Percentiles rank a stretch among this genome's conserved stretches.
Evolutionary conservation across 73 alveolate species (phyloP).

Genomic region (Diophrys sp.): DNA sequence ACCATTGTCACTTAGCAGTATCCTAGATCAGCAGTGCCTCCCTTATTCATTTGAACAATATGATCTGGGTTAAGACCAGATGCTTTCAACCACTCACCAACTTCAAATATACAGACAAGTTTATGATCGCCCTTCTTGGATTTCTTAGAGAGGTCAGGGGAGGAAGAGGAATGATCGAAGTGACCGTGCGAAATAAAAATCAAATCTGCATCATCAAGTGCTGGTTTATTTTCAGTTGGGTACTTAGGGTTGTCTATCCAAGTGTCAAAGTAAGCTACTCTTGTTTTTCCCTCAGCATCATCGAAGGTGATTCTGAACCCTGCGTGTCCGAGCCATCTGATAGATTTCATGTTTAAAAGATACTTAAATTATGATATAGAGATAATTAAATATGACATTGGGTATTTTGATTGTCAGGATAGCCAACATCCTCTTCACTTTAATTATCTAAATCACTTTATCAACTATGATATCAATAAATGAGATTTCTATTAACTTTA

Average conservation of each 20-base stretch:
- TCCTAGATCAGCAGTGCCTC: constrained; percentile 51
- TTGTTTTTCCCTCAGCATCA: constrained; percentile 23
- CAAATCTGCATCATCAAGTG: constrained; percentile 54
- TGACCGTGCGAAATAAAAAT: constrained; percentile 68
- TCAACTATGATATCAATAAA: no score
- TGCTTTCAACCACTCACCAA: constrained; percentile 4
- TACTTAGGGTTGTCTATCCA: constrained; percentile 49
- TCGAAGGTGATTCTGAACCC: constrained; percentile 47
- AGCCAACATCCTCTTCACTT: no score
- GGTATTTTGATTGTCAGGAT: no score
- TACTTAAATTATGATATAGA: no score
- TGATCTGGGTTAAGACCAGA: constrained; percentile 23
- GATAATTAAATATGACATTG: no score
- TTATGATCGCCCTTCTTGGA: constrained; percentile 34
- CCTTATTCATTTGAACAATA: constrained; percentile 54
- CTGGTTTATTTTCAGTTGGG: constrained; percentile 40
- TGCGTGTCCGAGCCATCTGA: constrained; percentile 64
- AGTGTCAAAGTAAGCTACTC: constrained; percentile 47
- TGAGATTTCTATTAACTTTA: no score
- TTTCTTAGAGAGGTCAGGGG: constrained; percentile 40
- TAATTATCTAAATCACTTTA: no score
- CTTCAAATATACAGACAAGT: constrained; percentile 27
- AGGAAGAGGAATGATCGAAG: constrained; percentile 54
- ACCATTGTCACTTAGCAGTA: constrained; percentile 53
- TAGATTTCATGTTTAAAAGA: neutral